These are phyloP conservation scores for Intubia oerlemansii DNA, from an alignment of 2,329 filamentous ascomycete genomes.

Conservation along the genomic window DNA sequence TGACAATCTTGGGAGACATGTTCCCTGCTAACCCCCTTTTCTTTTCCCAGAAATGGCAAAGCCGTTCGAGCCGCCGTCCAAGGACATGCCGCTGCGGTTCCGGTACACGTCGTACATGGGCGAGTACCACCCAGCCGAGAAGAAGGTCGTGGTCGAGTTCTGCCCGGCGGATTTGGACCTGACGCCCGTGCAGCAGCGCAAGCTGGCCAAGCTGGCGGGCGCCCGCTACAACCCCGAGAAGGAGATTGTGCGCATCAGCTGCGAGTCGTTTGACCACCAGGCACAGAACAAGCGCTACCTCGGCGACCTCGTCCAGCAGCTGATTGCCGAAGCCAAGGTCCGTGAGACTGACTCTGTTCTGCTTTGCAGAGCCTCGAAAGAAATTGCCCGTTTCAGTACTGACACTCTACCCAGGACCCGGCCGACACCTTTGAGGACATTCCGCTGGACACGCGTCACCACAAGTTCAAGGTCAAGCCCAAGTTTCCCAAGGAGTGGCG, in stretches of 20 bases:
- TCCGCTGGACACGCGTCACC: slow-evolving; percentile 73
- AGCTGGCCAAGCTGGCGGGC: slow-evolving; percentile 75
- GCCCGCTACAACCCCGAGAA: slow-evolving; percentile 71
- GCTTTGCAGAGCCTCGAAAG: too few species aligned
- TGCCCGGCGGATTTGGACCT: slow-evolving; percentile 51
- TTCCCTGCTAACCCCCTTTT: too few species aligned
- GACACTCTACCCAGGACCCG: slow-evolving; percentile 38
- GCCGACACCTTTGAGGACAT: slow-evolving; percentile 73
- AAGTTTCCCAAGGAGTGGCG: slow-evolving; percentile 70
- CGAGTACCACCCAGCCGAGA: slow-evolving; percentile 73
- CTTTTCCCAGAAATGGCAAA: slow-evolving; percentile 50
- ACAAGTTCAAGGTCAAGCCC: slow-evolving; percentile 43
- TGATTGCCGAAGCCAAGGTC: slow-evolving; percentile 56
- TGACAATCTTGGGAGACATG: too few species aligned
- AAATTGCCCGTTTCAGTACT: not conserved
- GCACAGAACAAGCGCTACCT: slow-evolving; percentile 97
- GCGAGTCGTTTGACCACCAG: slow-evolving; percentile 70
- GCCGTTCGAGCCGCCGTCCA: slow-evolving; percentile 52
- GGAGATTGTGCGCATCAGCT: slow-evolving; percentile 70
- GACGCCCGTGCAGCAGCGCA: slow-evolving; percentile 44
- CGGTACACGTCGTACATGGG: slow-evolving; percentile 95
- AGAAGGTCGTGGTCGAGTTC: slow-evolving; percentile 90
- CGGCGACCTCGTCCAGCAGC: slow-evolving; percentile 49
- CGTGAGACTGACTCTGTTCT: too few species aligned
- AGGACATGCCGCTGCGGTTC: slow-evolving; percentile 61